Evolutionary conservation across 331 rosid genomes (phyloP).

Genomic region (Cydonia oblonga): DNA sequence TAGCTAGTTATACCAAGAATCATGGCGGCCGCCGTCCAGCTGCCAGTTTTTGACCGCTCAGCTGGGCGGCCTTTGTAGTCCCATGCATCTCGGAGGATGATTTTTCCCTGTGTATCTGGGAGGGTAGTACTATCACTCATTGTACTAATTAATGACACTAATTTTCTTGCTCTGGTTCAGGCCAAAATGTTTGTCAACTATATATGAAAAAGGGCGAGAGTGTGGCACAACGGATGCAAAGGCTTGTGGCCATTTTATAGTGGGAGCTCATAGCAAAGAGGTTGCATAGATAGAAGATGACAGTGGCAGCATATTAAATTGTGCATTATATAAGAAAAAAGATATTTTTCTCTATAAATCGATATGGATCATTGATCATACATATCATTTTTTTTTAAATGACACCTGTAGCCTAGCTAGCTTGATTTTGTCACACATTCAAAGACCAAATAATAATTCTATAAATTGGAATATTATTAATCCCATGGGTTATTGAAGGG

Average conservation of each 20-base stretch:
- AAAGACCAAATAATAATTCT: not conserved
- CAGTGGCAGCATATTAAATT: not conserved
- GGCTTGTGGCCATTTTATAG: not conserved
- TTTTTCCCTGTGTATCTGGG: conserved; percentile 36
- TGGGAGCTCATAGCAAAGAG: not conserved
- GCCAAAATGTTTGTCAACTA: not conserved
- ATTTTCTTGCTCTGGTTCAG: not conserved
- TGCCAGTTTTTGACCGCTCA: conserved; percentile 48
- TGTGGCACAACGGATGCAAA: not conserved
- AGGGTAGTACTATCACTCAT: conserved; percentile 18
- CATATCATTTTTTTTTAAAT: not conserved
- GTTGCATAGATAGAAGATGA: not conserved
- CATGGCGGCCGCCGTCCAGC: conserved; percentile 80
- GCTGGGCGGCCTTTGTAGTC: conserved; percentile 69
- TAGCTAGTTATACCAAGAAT: conserved; percentile 39
- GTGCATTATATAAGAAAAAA: not conserved
- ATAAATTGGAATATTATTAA: not conserved
- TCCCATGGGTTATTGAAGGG: not conserved
- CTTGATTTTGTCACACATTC: not conserved
- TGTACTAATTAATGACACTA: not conserved
- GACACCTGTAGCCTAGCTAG: not conserved
- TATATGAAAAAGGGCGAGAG: not conserved
- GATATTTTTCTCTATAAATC: not conserved
- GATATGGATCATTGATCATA: not conserved
- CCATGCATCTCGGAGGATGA: conserved; percentile 54